Conservation (phyloP, 441 rosid genomes). For the Populus tomentosa region DNA sequence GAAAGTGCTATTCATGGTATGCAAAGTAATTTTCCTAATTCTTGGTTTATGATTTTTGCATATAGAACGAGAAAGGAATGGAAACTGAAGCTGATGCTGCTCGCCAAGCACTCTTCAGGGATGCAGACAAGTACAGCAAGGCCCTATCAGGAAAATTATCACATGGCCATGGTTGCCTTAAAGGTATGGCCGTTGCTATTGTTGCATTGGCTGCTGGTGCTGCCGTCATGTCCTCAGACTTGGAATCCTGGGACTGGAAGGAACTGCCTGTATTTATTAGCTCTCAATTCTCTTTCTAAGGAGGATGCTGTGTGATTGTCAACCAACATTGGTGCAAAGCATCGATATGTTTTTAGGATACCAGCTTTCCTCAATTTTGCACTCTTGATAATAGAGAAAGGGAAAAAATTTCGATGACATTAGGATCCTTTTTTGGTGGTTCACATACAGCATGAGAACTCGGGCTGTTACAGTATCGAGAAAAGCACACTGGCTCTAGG, state of each 20-base stretch:
- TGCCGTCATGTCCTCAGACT: slow-evolving; percentile 33
- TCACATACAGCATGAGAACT: slow-evolving; percentile 2
- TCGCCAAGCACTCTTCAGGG: slow-evolving; percentile 35
- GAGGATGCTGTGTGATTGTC: background rate
- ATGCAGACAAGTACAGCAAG: slow-evolving; percentile 71
- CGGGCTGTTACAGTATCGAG: background rate
- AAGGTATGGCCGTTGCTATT: slow-evolving; percentile 32
- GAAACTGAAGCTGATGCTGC: slow-evolving; percentile 35
- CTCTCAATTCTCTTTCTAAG: slow-evolving; percentile 22
- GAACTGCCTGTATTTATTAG: slow-evolving; percentile 28
- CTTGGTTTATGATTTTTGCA: background rate
- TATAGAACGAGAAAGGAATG: slow-evolving; percentile 66
- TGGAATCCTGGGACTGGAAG: slow-evolving; percentile 41
- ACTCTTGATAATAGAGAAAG: slow-evolving; percentile 9
- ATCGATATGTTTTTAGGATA: slow-evolving; percentile 17
- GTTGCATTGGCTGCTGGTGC: slow-evolving; percentile 51
- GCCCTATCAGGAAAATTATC: slow-evolving; percentile 43
- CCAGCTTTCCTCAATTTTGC: slow-evolving; percentile 22
- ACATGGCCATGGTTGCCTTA: slow-evolving; percentile 46
- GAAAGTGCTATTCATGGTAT: background rate
- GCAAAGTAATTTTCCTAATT: background rate
- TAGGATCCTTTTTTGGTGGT: slow-evolving; percentile 13
- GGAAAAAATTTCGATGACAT: slow-evolving; percentile 9
- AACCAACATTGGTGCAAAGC: slow-evolving; percentile 24
- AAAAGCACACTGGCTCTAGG: background rate